Base-by-base conservation (phyloP, 331 rosid genomes). In the Spiraea crenata region DNA sequence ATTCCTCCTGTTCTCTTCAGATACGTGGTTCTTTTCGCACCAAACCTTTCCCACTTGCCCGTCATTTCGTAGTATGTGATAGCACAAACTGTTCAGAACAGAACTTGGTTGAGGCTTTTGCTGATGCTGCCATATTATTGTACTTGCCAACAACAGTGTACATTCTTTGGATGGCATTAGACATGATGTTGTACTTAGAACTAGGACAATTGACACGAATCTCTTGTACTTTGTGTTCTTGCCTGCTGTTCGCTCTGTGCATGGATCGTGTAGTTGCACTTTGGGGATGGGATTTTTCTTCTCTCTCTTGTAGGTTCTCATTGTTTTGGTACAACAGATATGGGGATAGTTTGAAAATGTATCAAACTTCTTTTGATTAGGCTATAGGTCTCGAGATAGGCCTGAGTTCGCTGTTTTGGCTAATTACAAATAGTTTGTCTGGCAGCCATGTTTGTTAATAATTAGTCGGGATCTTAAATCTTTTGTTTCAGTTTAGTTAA, bases 1-100 rank as follows among this genome's bases (percentile, higher is more conserved):
- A 69, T 69, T 69, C 31, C 16, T 20, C 34, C 39, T 17, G 37
- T 68, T 50, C 38, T 16, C 17, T 37, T 5, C 9, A 6, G 62
- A 20, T 2, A 67, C 61, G 17, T 3, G 14, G 41, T 41, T 42
- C 63, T 5, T 15, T 35, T 34, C n/a, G 6, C 7, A n/a, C 50
- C 35, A 19, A 20, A 52, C 39, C 7, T 42, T 20, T 4, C 8
- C 10, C 6, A 55, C 31, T 55, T 16, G 40, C 63, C 39, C 16
- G 41, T 54, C 10, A 3, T 42, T 17, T 11, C 19, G 3, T 38
- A 35, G 10, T 41, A 13, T 7, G 15, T 39, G 61, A 17, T 61
- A 68, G 62, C 72, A 67, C 41, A 15, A 41, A 39, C 40, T 3
- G 48, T 49, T 66, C 46, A 19, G 58, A 67, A 37, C 45, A 8